Conservation (phyloP, 768 basidiomycete species). For the Asterophora lycoperdoides region DNA sequence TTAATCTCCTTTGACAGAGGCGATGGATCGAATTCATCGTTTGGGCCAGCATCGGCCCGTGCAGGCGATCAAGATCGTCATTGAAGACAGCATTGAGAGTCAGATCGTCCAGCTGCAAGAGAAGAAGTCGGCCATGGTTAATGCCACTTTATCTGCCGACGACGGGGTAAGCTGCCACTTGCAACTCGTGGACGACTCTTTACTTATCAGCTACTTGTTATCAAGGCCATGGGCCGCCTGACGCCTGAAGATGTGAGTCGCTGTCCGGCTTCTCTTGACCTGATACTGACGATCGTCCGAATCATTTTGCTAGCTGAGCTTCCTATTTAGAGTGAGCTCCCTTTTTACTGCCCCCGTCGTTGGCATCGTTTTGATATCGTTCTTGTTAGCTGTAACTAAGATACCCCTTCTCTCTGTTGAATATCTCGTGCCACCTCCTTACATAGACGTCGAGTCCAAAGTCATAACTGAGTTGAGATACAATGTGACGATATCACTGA, state of each 20-base stretch:
- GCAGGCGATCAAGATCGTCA: constrained; percentile 86
- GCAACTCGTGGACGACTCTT: background rate
- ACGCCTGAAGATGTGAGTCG: constrained; percentile 70
- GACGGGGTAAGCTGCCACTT: constrained; percentile 53
- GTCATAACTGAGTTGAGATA: too few relatives aligned
- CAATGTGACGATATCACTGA: too few relatives aligned
- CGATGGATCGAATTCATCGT: constrained; percentile 97
- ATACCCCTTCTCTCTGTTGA: background rate
- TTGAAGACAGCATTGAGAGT: constrained; percentile 95
- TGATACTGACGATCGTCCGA: too few relatives aligned
- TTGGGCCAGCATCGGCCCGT: constrained; percentile 94
- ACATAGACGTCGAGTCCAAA: too few relatives aligned
- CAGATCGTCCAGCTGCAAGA: constrained; percentile 97
- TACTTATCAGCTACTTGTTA: constrained; percentile 6
- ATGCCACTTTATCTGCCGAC: constrained; percentile 79
- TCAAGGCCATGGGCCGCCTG: constrained; percentile 86
- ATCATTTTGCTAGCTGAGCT: constrained; percentile 41
- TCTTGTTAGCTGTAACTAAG: background rate
- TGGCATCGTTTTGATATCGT: background rate
- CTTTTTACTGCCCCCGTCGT: background rate
- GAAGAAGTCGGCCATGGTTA: constrained; percentile 95
- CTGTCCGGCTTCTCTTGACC: too few relatives aligned
- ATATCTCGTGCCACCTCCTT: too few relatives aligned
- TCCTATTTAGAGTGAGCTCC: constrained; percentile 50
- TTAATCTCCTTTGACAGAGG: constrained; percentile 49